A percentile compares a stretch with the other conserved stretches of the same genome.
phyloP scores from a whole-genome alignment of 495 filamentous ascomycete genomes.

The Zalerion maritima region DNA sequence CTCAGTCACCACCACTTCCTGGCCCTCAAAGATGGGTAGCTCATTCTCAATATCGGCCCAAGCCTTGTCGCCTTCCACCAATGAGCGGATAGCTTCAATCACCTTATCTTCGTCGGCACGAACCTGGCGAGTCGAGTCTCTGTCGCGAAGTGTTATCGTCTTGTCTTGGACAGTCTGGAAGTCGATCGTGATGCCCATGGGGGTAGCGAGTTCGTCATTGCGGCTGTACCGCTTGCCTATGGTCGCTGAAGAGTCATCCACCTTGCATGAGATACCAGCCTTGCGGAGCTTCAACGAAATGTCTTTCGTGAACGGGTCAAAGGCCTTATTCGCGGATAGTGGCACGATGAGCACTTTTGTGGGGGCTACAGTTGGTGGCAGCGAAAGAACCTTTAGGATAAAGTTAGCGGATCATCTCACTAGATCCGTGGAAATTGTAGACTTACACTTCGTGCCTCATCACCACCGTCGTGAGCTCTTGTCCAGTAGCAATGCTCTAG shows the following conservation, averaged over 20 bases:
- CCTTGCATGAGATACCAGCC: conserved; percentile 44
- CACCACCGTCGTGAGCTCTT: conserved; percentile 45
- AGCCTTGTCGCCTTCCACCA: conserved; percentile 42
- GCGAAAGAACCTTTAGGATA: conserved; percentile 46
- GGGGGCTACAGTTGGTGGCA: conserved; percentile 57
- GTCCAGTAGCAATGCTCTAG: conserved; percentile 55
- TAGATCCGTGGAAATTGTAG: conserved; percentile 1
- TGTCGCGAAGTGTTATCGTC: conserved; percentile 56
- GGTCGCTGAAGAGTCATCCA: conserved; percentile 52
- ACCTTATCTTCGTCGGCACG: conserved; percentile 48
- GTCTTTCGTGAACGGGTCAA: conserved; percentile 39
- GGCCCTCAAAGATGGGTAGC: conserved; percentile 44
- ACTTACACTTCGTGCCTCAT: conserved; percentile 54
- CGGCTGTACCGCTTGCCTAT: conserved; percentile 64
- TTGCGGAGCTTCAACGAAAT: conserved; percentile 45
- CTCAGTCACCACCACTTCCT: conserved; percentile 32
- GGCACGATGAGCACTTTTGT: conserved; percentile 68
- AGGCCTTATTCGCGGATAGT: conserved; percentile 45
- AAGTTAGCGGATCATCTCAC: conserved; percentile 7
- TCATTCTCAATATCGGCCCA: conserved; percentile 46
- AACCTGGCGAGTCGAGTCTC: conserved; percentile 60
- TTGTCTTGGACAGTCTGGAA: conserved; percentile 63
- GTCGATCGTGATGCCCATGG: conserved; percentile 56
- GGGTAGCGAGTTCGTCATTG: conserved; percentile 61
- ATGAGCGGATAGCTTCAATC: conserved; percentile 42